Evolutionary conservation across 371 early-diverging fungal species (phyloP).

Genomic region (Sporodiniella umbellata): DNA sequence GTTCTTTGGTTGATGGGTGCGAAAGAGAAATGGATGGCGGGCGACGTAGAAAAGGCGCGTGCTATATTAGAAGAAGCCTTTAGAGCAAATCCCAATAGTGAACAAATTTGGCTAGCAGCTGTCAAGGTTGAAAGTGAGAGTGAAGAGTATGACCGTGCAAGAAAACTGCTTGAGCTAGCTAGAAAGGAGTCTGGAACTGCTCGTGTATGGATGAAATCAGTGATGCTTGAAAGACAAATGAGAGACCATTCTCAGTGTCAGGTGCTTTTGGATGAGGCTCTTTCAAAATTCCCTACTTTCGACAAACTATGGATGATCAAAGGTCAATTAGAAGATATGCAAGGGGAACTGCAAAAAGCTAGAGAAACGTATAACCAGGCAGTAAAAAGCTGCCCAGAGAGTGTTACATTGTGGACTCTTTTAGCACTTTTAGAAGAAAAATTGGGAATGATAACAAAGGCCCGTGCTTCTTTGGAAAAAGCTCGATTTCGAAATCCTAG

Average conservation of each 20-base stretch:
- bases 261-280: slow-evolving; percentile 65
- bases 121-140: slow-evolving; percentile 93
- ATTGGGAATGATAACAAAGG: slow-evolving; percentile 69
- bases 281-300: slow-evolving; percentile 69
- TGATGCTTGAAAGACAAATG: slow-evolving; percentile 81
- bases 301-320: slow-evolving; percentile 94
- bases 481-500: slow-evolving; percentile 86
- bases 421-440: slow-evolving; percentile 78
- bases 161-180: slow-evolving; percentile 72
- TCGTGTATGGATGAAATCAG: slow-evolving; percentile 95
- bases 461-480: slow-evolving; percentile 85
- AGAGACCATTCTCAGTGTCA: slow-evolving; percentile 66
- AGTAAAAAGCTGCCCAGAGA: slow-evolving; percentile 78
- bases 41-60: slow-evolving; percentile 86
- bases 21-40: slow-evolving; percentile 90
- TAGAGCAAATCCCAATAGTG: slow-evolving; percentile 87
- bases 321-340: slow-evolving; percentile 71
- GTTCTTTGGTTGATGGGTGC: slow-evolving; percentile 96
- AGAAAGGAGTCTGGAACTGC: slow-evolving; percentile 67
- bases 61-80: slow-evolving; percentile 84
- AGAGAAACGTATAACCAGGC: slow-evolving; percentile 74
- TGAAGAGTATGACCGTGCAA: slow-evolving; percentile 79
- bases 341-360: slow-evolving; percentile 61
- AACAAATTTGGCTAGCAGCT: slow-evolving; percentile 94
- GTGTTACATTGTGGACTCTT: slow-evolving; percentile 78